phyloP scores from a whole-genome alignment of 371 early-diverging fungal species.

The Mortierella sp. region DNA sequence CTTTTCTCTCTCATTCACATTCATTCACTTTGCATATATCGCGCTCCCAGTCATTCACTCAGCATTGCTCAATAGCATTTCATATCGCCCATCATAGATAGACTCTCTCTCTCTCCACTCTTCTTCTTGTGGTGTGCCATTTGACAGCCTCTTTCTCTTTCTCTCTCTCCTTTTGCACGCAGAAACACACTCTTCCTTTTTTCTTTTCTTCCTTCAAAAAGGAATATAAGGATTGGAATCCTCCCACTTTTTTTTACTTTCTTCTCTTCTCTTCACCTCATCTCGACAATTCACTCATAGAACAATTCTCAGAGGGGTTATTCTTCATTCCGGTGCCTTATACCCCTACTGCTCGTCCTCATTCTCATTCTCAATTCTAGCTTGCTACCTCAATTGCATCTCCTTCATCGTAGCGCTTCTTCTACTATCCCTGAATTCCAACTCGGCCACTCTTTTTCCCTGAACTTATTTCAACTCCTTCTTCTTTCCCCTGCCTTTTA shows the following conservation, averaged over 20 bases:
- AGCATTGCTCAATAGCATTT: constrained; percentile 10
- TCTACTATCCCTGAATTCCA: constrained; percentile 14
- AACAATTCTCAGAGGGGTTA: not conserved
- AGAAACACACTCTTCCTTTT: not conserved
- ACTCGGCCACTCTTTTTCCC: constrained; percentile 8
- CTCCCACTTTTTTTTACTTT: constrained; percentile 17
- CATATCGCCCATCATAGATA: constrained; percentile 8
- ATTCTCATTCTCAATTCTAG: constrained; percentile 3
- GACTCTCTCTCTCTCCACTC: not conserved
- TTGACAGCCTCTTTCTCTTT: not conserved
- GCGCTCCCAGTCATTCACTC: constrained; percentile 28
- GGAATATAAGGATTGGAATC: constrained; percentile 55
- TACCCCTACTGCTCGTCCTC: not conserved
- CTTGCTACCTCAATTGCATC: not conserved
- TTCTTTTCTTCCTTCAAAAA: constrained; percentile 13
- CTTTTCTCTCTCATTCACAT: not conserved
- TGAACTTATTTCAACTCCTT: constrained; percentile 8
- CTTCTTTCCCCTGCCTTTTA: not conserved
- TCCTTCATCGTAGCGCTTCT: not conserved
- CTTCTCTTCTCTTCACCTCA: constrained; percentile 6
- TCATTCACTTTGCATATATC: not conserved
- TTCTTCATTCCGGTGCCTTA: not conserved
- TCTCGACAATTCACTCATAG: not conserved
- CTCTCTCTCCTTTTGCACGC: not conserved
- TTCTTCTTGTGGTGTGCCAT: not conserved